These are phyloP conservation scores for Circinella minor DNA, from an alignment of 371 early-diverging fungal genomes.

Conservation along the genomic window DNA sequence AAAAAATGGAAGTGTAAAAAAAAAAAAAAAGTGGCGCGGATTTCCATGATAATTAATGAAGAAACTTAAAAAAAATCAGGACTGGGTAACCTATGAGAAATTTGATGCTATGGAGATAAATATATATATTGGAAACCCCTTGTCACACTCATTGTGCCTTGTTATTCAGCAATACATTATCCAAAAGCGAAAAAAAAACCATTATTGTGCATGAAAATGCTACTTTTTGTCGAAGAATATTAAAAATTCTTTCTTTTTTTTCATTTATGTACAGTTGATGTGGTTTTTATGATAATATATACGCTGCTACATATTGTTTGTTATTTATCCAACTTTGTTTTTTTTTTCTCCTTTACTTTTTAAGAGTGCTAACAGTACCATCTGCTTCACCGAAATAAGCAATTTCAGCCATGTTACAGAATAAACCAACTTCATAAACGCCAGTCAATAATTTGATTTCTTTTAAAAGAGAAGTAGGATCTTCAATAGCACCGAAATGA, in stretches of 20 bases:
- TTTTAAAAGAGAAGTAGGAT: conserved; percentile 58
- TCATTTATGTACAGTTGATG: neutral
- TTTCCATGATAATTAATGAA: neutral
- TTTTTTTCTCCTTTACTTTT: too few relatives aligned
- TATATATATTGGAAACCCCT: too few relatives aligned
- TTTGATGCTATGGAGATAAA: too few relatives aligned
- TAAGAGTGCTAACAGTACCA: conserved; percentile 53
- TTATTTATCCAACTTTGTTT: too few relatives aligned
- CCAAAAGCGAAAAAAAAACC: too few relatives aligned
- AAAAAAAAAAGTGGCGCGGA: conserved; percentile 1
- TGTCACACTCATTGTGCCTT: too few relatives aligned
- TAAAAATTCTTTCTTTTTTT: neutral
- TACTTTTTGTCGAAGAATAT: too few relatives aligned
- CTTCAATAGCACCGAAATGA: conserved; percentile 74
- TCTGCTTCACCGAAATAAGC: conserved; percentile 87
- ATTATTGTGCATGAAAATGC: too few relatives aligned
- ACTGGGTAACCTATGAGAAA: too few relatives aligned
- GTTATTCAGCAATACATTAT: too few relatives aligned
- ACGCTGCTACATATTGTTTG: neutral
- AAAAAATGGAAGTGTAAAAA: neutral
- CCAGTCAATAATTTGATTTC: conserved; percentile 79
- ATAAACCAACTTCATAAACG: conserved; percentile 91
- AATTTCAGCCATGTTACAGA: conserved; percentile 80
- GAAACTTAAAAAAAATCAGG: too few relatives aligned
- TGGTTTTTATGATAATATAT: neutral